A percentile compares a stretch with the other conserved stretches of the same genome.
Conservation (phyloP, 257 asterid species). For the Petunia secreta region DNA sequence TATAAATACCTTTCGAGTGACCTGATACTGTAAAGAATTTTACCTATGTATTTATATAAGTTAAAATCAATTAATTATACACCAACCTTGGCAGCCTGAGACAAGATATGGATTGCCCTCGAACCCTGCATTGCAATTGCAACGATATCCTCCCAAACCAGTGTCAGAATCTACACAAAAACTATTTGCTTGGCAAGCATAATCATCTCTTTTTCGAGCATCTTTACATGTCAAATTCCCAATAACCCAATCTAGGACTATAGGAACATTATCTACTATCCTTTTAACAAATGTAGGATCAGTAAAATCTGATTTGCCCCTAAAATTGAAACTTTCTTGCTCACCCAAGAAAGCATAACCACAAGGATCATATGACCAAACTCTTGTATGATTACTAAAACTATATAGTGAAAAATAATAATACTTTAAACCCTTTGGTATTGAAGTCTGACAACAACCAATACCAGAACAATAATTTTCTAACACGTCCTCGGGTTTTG, state of each 20-base stretch:
- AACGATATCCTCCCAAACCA: too few species aligned
- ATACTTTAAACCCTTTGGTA: conserved; percentile 52
- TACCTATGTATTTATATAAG: too few species aligned
- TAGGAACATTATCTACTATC: conserved; percentile 23
- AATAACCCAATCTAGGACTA: too few species aligned
- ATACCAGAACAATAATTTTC: conserved; percentile 58
- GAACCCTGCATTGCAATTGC: too few species aligned
- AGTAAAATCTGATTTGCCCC: conserved; percentile 50
- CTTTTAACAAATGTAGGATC: conserved; percentile 51
- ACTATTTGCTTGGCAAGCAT: too few species aligned
- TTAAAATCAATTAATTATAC: too few species aligned
- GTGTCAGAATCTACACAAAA: too few species aligned
- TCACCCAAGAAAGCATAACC: conserved; percentile 74
- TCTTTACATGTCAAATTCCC: too few species aligned
- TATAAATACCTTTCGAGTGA: too few species aligned
- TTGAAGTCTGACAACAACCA: conserved; percentile 71
- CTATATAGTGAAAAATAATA: background rate
- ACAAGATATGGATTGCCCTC: conserved; percentile 69
- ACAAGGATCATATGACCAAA: conserved; percentile 53
- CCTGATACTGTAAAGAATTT: too few species aligned
- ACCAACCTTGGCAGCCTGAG: conserved; percentile 57
- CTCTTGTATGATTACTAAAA: conserved; percentile 36
- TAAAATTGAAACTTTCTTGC: conserved; percentile 42
- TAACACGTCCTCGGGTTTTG: conserved; percentile 43
- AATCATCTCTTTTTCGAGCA: too few species aligned